Evolutionary conservation across 1,284 basidiomycete genomes (phyloP), one percentile per base, ranked within the genome.

Genomic region (Mycena sp.): DNA sequence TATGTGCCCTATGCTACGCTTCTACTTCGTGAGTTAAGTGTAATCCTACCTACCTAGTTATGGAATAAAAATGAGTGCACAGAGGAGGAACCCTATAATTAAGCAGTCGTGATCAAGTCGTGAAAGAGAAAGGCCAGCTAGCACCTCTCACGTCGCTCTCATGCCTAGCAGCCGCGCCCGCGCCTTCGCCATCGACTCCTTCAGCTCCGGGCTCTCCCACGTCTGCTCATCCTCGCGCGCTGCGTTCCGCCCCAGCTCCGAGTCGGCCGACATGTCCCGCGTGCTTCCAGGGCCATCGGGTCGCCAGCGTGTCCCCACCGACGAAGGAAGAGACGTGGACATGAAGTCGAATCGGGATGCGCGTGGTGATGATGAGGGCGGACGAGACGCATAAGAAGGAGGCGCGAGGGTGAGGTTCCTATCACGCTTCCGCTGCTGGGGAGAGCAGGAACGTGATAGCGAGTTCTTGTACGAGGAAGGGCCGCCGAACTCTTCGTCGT

Each of bases 101-200:
- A n/a, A n/a, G n/a, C n/a, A n/a, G n/a, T n/a, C n/a, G n/a, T n/a
- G n/a, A 52, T 40, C 7, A 35, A 35, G 32, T 7, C 14, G 32
- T 35, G 14, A 35, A 9, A 7, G 26, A 25, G 49, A 6, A 30
- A 26, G 30, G 37, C 63, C 51, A 64, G 19, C 65, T 61, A 28
- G 57, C n/a, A n/a, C 46, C 58, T 29, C 61, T 52, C 58, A 46
- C 61, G 26, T 41, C 58, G 51, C 58, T 30, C 58, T 52, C 58
- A 46, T 64, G 28, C 52, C 58, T 52, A 67, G 43, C 44, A 64
- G 41, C 16, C 76, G 75, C 48, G 80, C 81, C 40, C 89, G 77
- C 25, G 89, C 89, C 11, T 78, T 77, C 73, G 85, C 83, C 89
- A 91, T 91, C 23, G 81, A 83, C 74, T 87, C 86, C 58, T 81